Conservation (phyloP, 306 rosid species). For the Cajanus cajan region DNA sequence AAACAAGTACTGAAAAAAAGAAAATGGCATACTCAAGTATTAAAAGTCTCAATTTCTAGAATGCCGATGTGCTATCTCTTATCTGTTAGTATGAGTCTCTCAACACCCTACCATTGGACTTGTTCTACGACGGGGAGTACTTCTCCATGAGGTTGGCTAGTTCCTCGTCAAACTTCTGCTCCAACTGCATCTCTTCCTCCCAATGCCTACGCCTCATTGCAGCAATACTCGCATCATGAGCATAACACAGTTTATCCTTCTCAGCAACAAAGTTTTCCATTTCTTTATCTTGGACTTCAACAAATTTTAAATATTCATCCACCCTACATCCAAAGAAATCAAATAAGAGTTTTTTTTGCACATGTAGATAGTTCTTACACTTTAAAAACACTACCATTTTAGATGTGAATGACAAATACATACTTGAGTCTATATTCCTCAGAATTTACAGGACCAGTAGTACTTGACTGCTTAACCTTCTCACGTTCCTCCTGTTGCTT, state of each 20-base stretch:
- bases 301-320: conserved; percentile 52
- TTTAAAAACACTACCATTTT: neutral
- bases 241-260: conserved; percentile 48
- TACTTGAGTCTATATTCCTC: conserved; percentile 57
- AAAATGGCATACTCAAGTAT: neutral
- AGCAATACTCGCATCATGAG: conserved; percentile 44
- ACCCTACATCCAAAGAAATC: conserved; percentile 41
- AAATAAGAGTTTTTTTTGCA: neutral
- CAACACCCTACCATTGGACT: neutral
- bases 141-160: conserved; percentile 58
- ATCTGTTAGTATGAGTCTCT: conserved; percentile 14
- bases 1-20: neutral
- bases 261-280: conserved; percentile 56
- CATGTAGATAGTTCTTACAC: neutral
- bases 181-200: conserved; percentile 64
- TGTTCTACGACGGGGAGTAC: conserved; percentile 41
- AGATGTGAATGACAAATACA: neutral
- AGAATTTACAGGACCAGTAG: conserved; percentile 34
- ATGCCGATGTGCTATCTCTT: neutral
- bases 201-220: conserved; percentile 56
- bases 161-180: conserved; percentile 46
- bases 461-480: conserved; percentile 58
- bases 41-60: neutral
- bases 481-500: conserved; percentile 77
- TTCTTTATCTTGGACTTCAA: conserved; percentile 57